Percentiles rank a stretch among this genome's conserved stretches.
Evolutionary conservation across 2,329 filamentous ascomycete genomes (phyloP).

Genomic region (Xylariaceae sp.): DNA sequence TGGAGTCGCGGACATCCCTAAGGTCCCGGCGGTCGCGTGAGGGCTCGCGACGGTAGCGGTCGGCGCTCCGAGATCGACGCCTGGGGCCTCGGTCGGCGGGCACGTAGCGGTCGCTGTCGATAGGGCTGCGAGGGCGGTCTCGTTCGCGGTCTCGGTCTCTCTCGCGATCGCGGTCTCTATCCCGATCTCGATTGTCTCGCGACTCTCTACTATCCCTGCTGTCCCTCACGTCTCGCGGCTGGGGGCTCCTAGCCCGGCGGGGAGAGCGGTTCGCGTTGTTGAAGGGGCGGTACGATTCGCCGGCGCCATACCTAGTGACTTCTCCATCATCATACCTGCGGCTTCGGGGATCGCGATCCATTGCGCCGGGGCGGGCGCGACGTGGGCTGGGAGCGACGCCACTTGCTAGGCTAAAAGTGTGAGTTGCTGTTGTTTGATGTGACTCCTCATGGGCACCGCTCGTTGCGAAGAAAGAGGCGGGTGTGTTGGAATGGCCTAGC

Average conservation of each 20-base stretch:
- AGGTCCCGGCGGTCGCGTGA: constrained; percentile 30
- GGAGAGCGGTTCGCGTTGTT: constrained; percentile 53
- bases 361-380: constrained; percentile 5
- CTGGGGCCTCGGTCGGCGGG: constrained; percentile 39
- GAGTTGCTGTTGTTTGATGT: too few relatives aligned
- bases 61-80: constrained; percentile 41
- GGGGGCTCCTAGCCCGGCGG: constrained; percentile 33
- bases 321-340: constrained; percentile 57
- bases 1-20: constrained; percentile 20
- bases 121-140: constrained; percentile 38
- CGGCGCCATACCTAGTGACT: constrained; percentile 60
- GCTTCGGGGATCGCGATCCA: constrained; percentile 34
- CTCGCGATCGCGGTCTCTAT: neutral
- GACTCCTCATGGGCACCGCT: neutral
- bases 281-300: constrained; percentile 60
- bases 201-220: too few relatives aligned
- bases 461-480: too few relatives aligned
- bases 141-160: constrained; percentile 6
- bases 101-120: constrained; percentile 42
- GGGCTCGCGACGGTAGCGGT: constrained; percentile 40
- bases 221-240: constrained; percentile 2
- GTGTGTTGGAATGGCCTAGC: too few relatives aligned
- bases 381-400: neutral
- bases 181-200: too few relatives aligned
- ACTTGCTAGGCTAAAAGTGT: neutral